A percentile compares a stretch with the other conserved stretches of the same genome.
Conservation (phyloP, 176 grass and related monocot species). For the Hordeum marinum region DNA sequence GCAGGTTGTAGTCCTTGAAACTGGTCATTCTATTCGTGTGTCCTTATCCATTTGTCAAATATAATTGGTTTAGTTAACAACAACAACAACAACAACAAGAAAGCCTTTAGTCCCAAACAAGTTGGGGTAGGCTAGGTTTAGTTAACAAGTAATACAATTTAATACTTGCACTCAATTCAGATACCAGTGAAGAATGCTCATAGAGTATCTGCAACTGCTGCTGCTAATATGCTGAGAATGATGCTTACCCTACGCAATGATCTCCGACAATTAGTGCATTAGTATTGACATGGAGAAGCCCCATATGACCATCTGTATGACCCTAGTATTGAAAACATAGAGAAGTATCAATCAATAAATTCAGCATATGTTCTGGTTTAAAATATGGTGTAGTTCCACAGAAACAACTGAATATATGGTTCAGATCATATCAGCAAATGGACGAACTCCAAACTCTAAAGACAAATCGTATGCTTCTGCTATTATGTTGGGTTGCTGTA, state of each 20-base stretch:
- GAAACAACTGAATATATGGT: neutral
- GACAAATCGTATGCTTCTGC: neutral
- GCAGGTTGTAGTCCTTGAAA: neutral
- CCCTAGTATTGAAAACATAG: conserved; percentile 42
- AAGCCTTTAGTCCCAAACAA: too few species aligned
- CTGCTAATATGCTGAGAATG: neutral
- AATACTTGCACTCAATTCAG: neutral
- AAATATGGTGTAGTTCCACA: neutral
- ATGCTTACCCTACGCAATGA: conserved; percentile 94
- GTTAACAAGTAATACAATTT: neutral
- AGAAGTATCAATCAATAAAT: neutral
- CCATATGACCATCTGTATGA: conserved; percentile 93
- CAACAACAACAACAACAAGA: too few species aligned
- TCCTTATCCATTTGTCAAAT: neutral
- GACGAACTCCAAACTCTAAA: neutral
- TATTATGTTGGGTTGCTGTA: neutral
- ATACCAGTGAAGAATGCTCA: neutral
- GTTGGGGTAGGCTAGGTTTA: too few species aligned
- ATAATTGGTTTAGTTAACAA: neutral
- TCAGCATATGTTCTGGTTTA: neutral
- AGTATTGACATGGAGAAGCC: conserved; percentile 70
- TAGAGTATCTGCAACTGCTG: neutral
- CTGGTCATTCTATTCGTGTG: neutral
- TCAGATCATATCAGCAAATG: conserved; percentile 4
- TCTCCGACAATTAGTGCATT: conserved; percentile 88